Evolutionary conservation across 768 basidiomycete species (phyloP).

Genomic region (Trametopsis cervina): DNA sequence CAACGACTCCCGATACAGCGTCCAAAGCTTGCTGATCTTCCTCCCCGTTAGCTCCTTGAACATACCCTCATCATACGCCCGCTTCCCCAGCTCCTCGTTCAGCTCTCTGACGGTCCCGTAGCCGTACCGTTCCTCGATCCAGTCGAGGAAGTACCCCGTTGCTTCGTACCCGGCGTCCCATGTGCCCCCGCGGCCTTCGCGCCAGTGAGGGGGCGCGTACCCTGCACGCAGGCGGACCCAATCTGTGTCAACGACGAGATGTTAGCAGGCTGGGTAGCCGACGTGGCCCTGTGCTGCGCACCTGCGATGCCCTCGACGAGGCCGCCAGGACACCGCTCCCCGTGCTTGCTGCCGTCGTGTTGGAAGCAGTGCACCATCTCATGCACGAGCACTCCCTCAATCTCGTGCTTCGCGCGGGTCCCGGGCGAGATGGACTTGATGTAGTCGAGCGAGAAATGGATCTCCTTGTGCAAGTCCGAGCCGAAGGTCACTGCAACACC

Average conservation of each 20-base stretch:
- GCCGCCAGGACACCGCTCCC: slow-evolving; percentile 56
- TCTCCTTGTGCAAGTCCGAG: slow-evolving; percentile 53
- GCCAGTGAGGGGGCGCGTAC: slow-evolving; percentile 68
- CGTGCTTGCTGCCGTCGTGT: slow-evolving; percentile 37
- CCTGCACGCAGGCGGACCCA: slow-evolving; percentile 60
- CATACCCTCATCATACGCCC: slow-evolving; percentile 41
- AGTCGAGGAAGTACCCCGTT: slow-evolving; percentile 71
- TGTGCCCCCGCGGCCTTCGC: slow-evolving; percentile 31
- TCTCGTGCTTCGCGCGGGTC: slow-evolving; percentile 47
- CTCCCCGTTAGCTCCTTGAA: slow-evolving; percentile 49
- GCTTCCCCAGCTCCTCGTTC: slow-evolving; percentile 46
- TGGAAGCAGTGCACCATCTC: slow-evolving; percentile 81
- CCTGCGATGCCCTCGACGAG: slow-evolving; percentile 79
- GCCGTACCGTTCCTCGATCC: slow-evolving; percentile 50
- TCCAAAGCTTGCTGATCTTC: slow-evolving; percentile 52
- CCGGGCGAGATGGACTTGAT: slow-evolving; percentile 39
- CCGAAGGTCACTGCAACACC: slow-evolving; percentile 64
- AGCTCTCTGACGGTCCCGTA: slow-evolving; percentile 49
- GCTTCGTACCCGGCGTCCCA: slow-evolving; percentile 77
- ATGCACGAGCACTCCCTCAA: slow-evolving; percentile 63
- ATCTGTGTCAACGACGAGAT: slow-evolving; percentile 33
- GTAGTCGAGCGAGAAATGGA: slow-evolving; percentile 65
- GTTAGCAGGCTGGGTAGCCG: not conserved
- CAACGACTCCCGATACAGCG: slow-evolving; percentile 40
- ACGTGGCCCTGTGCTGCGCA: slow-evolving; percentile 23